Conservation (phyloP, 495 filamentous ascomycete species). For the Penicillium pancosmium region DNA sequence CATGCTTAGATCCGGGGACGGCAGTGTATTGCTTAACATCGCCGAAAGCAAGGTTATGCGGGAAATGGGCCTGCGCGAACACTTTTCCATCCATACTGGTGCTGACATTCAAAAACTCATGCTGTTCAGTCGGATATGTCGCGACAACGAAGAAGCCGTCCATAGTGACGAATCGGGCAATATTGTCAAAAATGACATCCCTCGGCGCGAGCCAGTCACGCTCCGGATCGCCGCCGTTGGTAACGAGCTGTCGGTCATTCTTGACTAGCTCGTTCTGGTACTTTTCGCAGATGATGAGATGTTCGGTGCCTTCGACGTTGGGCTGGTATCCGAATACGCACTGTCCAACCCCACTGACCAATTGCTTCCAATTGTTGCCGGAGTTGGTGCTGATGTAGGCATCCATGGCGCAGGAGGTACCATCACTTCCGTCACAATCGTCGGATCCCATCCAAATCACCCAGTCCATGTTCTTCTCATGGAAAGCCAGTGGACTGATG, state of each 20-base stretch:
- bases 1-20: slow-evolving; percentile 87
- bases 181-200: slow-evolving; percentile 61
- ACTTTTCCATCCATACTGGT: slow-evolving; percentile 79
- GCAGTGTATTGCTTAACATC: slow-evolving; percentile 84
- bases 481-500: slow-evolving; percentile 68
- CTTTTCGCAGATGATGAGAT: slow-evolving; percentile 82
- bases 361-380: slow-evolving; percentile 72
- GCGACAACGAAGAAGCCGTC: slow-evolving; percentile 94
- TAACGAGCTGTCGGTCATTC: slow-evolving; percentile 67
- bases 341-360: slow-evolving; percentile 67
- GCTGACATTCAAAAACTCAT: slow-evolving; percentile 71
- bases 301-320: slow-evolving; percentile 57
- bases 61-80: slow-evolving; percentile 86
- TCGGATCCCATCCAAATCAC: slow-evolving; percentile 83
- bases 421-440: slow-evolving; percentile 49
- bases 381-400: slow-evolving; percentile 74
- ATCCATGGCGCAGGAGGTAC: slow-evolving; percentile 61
- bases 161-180: slow-evolving; percentile 89
- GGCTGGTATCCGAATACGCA: slow-evolving; percentile 81
- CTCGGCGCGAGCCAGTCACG: slow-evolving; percentile 56
- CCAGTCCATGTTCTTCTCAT: slow-evolving; percentile 80
- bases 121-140: slow-evolving; percentile 61
- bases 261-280: slow-evolving; percentile 60
- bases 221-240: slow-evolving; percentile 63
- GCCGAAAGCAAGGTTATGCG: slow-evolving; percentile 60